Evolutionary conservation across 257 asterid genomes (phyloP), one percentile per base, ranked within the genome.

Genomic region (Ajuga chamaepitys): DNA sequence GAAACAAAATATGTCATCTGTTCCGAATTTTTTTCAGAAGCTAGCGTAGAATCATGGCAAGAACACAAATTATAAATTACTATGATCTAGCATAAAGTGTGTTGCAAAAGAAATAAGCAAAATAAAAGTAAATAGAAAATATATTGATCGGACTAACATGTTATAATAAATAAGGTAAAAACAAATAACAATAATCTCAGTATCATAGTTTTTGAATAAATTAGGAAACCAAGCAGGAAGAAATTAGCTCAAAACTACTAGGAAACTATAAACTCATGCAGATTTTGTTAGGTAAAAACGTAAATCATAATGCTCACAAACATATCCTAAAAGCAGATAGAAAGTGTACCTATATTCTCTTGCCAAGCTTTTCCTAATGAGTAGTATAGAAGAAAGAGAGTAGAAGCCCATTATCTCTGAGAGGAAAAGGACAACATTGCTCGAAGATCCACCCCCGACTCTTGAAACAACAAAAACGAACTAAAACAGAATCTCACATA

Each of bases 341-440:
- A 21, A 74, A 52, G 6, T 48, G 12, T 82, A 93, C 97, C 96
- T 77, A 79, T 89, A 93, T 65, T 89, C 96, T 44, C 96, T 88
- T 0, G 97, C 97, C 78, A 94, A 84, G 86, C 99, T 94, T 80
- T 94, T 94, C 67, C 99, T 80, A 30, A 94, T 94, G 80, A 94
- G 61, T 57, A 94, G 82, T 76, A 94, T 90, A 32, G 97, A 94
- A 54, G 99, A 94, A 32, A 94, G 85, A 58, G 90, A 94, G 69
- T 94, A 94, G 95, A 94, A 88, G 61, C 99, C 99, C 99, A 94
- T 90, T 74, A 94, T 94, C 77, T 94, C 99, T 12, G 99, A 94
- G 61, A 94, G 96, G 83, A 94, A 94, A 73, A 94, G 99, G 67
- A 94, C 99, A 0, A 94, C 91, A 44, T 94, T 94, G 85, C 99